Evolutionary conservation across 306 rosid species (phyloP), one percentile per base, ranked within the genome.

Genomic region (Aeschynomene evenia): DNA sequence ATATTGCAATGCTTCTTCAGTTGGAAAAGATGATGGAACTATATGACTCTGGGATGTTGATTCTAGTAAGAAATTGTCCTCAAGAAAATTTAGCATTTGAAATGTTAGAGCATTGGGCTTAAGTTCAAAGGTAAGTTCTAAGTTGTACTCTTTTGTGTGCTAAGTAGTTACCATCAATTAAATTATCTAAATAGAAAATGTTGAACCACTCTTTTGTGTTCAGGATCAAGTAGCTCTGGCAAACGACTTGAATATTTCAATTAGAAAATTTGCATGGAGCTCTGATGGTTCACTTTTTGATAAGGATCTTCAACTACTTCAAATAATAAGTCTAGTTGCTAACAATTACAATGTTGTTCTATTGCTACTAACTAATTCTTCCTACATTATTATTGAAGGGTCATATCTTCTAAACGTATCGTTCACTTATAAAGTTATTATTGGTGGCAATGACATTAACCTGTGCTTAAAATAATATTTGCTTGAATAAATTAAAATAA

Each of bases 381-480:
- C 50, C 55, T 24, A 29, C 14, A 24, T 58, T 43, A 26, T 70
- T n/a, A n/a, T n/a, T n/a, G n/a, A 78, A 66, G 82, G 60, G 79
- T 66, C 49, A 79, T 79, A 39, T 79, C 58, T 66, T 66, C 82
- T 0, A 16, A 72, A 53, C 51, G 72, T 12, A 12, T 66, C 59
- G 66, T 73, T 23, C 79, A 79, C 18, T 8, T 79, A 60, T 79
- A 72, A 29, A 20, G 39, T 43, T 65, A 48, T 39, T 7, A 10
- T 11, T n/a, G 65, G 23, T 15, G 66, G 45, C 18, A 9, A 15
- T 39, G 0, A 1, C 59, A 22, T 56, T 42, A 1, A 0, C 50
- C 61, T n/a, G n/a, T n/a, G n/a, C n/a, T n/a, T n/a, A n/a, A 79
- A 68, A 79, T 77, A 70, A 31, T 63, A 22, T 26, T 51, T 63